A percentile compares a stretch with the other conserved stretches of the same genome.
phyloP scores from a whole-genome alignment of 2,329 filamentous ascomycete genomes.

The Penicillium rolfsii region DNA sequence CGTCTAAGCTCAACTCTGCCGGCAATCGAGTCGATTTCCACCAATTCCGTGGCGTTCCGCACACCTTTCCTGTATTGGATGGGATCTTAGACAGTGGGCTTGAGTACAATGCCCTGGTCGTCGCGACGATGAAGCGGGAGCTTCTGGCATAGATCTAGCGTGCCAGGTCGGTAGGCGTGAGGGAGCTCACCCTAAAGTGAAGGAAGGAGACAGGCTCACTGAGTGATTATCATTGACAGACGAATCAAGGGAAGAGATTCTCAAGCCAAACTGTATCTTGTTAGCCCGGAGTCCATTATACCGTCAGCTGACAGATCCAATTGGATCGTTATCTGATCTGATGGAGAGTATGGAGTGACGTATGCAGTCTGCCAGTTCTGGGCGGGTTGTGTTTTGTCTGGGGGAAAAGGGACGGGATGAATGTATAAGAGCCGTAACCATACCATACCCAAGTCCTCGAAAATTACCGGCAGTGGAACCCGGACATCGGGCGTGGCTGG shows the following conservation, averaged over 20 bases:
- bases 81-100: conserved; percentile 37
- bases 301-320: neutral
- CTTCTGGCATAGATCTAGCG: conserved; percentile 14
- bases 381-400: too few species aligned
- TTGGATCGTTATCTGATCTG: neutral
- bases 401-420: conserved; percentile 8
- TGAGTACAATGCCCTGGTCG: conserved; percentile 34
- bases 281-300: neutral
- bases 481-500: conserved; percentile 2
- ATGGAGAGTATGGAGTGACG: too few species aligned
- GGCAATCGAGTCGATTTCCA: conserved; percentile 39
- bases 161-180: neutral
- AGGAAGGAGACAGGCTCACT: too few species aligned
- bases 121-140: conserved; percentile 34
- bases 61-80: conserved; percentile 37
- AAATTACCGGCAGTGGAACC: conserved; percentile 9
- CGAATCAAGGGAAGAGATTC: neutral
- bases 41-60: conserved; percentile 40
- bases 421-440: conserved; percentile 19
- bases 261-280: neutral
- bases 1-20: conserved; percentile 41
- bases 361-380: too few species aligned
- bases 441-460: conserved; percentile 8
- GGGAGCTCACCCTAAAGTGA: neutral
- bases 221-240: neutral